Percentiles rank a stretch among this genome's conserved stretches.
These are phyloP conservation scores for Nemania diffusa DNA, from an alignment of 2,329 filamentous ascomycete species.

Conservation along the genomic window DNA sequence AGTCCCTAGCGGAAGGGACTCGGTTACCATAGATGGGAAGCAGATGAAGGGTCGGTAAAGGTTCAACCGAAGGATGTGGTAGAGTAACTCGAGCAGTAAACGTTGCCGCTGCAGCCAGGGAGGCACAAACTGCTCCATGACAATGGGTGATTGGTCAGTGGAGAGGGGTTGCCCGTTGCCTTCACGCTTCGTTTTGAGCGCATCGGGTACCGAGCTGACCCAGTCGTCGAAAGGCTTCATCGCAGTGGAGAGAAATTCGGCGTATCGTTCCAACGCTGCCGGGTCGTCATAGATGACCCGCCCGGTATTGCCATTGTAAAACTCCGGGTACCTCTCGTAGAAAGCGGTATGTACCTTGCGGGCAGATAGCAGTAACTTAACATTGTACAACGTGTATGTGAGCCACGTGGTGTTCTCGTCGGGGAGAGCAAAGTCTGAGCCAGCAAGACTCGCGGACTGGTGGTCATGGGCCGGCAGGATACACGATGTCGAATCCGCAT, in stretches of 20 bases:
- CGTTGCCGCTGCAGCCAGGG: slow-evolving; percentile 56
- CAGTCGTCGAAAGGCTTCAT: slow-evolving; percentile 49
- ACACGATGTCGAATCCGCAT: slow-evolving; percentile 50
- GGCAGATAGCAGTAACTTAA: slow-evolving; percentile 50
- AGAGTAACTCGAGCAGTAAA: slow-evolving; percentile 54
- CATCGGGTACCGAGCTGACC: slow-evolving; percentile 51
- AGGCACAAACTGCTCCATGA: slow-evolving; percentile 52
- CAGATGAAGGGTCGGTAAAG: slow-evolving; percentile 55
- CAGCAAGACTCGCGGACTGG: slow-evolving; percentile 45
- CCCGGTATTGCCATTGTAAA: slow-evolving; percentile 42
- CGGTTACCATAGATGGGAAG: slow-evolving; percentile 43
- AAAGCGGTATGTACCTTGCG: slow-evolving; percentile 51
- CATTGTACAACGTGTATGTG: slow-evolving; percentile 50
- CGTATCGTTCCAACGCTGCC: slow-evolving; percentile 44
- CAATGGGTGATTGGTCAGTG: slow-evolving; percentile 48
- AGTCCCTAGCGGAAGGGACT: slow-evolving; percentile 27
- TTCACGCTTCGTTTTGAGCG: slow-evolving; percentile 50
- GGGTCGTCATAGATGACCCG: slow-evolving; percentile 41
- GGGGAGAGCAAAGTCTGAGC: slow-evolving; percentile 48
- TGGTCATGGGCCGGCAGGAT: slow-evolving; percentile 53
- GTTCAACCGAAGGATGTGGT: slow-evolving; percentile 52
- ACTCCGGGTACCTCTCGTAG: slow-evolving; percentile 49
- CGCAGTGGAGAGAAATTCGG: slow-evolving; percentile 35
- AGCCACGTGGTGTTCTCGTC: slow-evolving; percentile 54
- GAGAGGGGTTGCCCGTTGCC: slow-evolving; percentile 48